These are phyloP conservation scores for Chlorella sp. DNA, from an alignment of 139 green algal genomes.

Conservation along the genomic window DNA sequence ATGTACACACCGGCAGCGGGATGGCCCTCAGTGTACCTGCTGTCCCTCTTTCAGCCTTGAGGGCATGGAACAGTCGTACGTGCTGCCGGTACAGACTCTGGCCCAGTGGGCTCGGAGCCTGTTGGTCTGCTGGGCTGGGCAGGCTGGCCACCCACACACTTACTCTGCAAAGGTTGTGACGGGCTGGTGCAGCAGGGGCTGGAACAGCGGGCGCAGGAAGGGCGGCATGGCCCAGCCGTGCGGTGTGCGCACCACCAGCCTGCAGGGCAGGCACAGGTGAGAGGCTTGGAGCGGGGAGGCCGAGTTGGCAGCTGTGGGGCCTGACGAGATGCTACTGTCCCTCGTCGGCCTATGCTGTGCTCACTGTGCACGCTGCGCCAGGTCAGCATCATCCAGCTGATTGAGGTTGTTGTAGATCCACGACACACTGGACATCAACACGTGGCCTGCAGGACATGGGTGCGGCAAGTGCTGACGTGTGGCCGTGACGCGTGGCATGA, in stretches of 20 bases:
- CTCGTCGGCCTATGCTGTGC: no score
- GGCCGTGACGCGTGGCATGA: no score
- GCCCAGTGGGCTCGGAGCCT: no score
- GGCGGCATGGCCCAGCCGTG: not conserved
- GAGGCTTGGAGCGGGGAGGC: no score
- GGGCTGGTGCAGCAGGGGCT: not conserved
- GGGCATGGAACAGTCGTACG: no score
- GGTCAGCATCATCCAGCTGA: not conserved
- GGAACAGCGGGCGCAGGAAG: not conserved
- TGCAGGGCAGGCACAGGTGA: not conserved
- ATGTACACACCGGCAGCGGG: no score
- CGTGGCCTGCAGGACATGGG: not conserved
- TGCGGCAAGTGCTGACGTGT: no score
- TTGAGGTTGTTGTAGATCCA: constrained; percentile 4
- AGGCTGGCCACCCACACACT: not conserved
- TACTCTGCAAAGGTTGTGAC: not conserved
- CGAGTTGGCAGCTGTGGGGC: no score
- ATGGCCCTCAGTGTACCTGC: not conserved
- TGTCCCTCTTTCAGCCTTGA: not conserved
- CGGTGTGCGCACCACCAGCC: not conserved
- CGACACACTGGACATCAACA: not conserved
- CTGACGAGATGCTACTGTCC: no score
- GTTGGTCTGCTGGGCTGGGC: no score
- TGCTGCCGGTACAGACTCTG: no score
- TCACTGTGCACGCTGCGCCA: not conserved